phyloP scores from a whole-genome alignment of 768 basidiomycete species.

The Termitomyces sp. region DNA sequence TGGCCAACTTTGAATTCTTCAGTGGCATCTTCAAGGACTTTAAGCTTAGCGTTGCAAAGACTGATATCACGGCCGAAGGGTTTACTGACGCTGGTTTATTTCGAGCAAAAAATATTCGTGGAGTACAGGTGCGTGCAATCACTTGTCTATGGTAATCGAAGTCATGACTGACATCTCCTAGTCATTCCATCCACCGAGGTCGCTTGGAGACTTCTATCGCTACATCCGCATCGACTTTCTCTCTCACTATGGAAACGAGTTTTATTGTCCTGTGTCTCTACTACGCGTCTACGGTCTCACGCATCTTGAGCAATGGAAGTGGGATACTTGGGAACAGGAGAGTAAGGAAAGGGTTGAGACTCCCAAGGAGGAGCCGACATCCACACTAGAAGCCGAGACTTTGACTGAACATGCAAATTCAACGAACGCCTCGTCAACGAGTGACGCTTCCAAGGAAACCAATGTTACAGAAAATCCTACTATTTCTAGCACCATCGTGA shows the following conservation, averaged over 20 bases:
- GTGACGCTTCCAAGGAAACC: not conserved
- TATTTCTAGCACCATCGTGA: not conserved
- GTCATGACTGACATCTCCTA: constrained; percentile 20
- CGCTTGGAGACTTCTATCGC: constrained; percentile 82
- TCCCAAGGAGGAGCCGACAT: constrained; percentile 23
- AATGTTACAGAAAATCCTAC: not conserved
- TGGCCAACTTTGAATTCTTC: constrained; percentile 98
- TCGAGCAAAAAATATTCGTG: constrained; percentile 85
- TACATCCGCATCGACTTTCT: constrained; percentile 93
- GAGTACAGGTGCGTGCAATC: constrained; percentile 71
- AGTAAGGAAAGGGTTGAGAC: constrained; percentile 33
- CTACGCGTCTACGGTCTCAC: constrained; percentile 94
- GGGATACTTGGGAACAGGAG: constrained; percentile 80
- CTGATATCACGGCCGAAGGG: constrained; percentile 56
- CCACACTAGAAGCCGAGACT: not conserved
- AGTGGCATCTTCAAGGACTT: constrained; percentile 95
- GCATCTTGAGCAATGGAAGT: constrained; percentile 94
- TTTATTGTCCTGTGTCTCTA: constrained; percentile 92
- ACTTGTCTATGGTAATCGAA: not conserved
- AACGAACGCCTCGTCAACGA: not conserved
- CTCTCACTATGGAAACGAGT: constrained; percentile 91
- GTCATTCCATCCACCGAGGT: constrained; percentile 77
- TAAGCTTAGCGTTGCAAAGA: constrained; percentile 82
- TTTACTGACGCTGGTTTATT: constrained; percentile 79
- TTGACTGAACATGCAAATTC: not conserved